phyloP scores from a whole-genome alignment of 2,329 filamentous ascomycete species.

The Sporothrix variecibatus region DNA sequence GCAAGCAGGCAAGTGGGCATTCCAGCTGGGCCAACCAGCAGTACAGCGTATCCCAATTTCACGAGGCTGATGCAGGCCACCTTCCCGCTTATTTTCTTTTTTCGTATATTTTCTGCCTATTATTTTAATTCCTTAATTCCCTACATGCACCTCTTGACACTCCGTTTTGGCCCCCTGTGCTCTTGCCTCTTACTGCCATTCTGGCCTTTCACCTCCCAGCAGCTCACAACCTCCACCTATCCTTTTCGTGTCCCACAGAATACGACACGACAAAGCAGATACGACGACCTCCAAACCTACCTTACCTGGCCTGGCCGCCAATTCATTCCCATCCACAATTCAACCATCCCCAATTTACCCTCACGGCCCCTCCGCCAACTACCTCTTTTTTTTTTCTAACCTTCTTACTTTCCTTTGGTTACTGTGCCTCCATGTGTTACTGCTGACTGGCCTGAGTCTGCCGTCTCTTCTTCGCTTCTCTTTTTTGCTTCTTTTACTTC shows the following conservation, averaged over 20 bases:
- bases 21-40: slow-evolving; percentile 17
- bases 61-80: slow-evolving; percentile 35
- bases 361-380: slow-evolving; percentile 13
- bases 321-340: slow-evolving; percentile 13
- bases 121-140: neutral
- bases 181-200: neutral
- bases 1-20: neutral
- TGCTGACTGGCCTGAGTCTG: slow-evolving; percentile 4
- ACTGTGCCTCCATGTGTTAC: neutral
- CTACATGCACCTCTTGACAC: neutral
- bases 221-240: slow-evolving; percentile 13
- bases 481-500: neutral
- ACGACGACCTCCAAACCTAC: slow-evolving; percentile 10
- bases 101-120: slow-evolving; percentile 25
- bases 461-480: neutral
- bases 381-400: neutral
- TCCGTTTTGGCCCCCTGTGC: neutral
- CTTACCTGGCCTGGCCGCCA: neutral
- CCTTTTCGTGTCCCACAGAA: slow-evolving; percentile 27
- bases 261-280: slow-evolving; percentile 23
- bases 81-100: slow-evolving; percentile 22
- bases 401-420: neutral
- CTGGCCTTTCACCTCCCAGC: neutral
- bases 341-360: slow-evolving; percentile 23
- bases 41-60: slow-evolving; percentile 28